Base-by-base conservation (phyloP, 768 basidiomycete genomes). In the Leccinum longicurvipes region DNA sequence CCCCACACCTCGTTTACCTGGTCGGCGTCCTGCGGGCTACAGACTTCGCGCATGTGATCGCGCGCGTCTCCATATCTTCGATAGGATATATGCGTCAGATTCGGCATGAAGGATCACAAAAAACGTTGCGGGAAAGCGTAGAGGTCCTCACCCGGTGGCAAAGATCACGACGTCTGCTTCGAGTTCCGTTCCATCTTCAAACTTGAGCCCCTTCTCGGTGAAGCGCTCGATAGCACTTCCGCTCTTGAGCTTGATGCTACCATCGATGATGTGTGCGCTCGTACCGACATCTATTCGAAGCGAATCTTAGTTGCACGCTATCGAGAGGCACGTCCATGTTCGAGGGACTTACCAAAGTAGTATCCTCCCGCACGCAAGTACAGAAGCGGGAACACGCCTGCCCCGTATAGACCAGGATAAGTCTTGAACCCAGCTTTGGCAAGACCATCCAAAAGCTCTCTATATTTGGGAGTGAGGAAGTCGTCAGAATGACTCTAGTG, bases 1-100 rank as follows among this genome's bases (percentile, higher is more conserved):
- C 85, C 82, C 89, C 87, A 83, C 15, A 88, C 67, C 14, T 72
- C 70, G 31, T 77, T 74, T 55, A 85, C 72, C 64, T 76, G 72
- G 52, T 75, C 64, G 0, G 73, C 76, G 2, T 82, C 63, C 31
- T 78, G 72, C 10, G 78, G 72, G 1, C 79, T 82, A 42, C 81
- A 77, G 5, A 85, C 65, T 0, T 71, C 67, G 36, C 69, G 71
- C 49, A 82, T 65, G 23, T 74, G 69, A 12, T 73, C 70, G 21
- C 72, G 71, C 0, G 74, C 63, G 60, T 82, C 77, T 15, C 79
- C 79, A 45, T 79, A 77, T 7, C 83, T 86, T 53, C 9, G 17
- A 15, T 2, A 28, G 5, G 29, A 8, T 21, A 36, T 12, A 34
- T 12, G 6, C 4, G 9, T 36, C 15, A 29, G 46, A 6, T 28